Percentiles rank a stretch among this genome's conserved stretches.
Conservation (phyloP, 2,329 filamentous ascomycete genomes). For the Leptographium flavum region DNA sequence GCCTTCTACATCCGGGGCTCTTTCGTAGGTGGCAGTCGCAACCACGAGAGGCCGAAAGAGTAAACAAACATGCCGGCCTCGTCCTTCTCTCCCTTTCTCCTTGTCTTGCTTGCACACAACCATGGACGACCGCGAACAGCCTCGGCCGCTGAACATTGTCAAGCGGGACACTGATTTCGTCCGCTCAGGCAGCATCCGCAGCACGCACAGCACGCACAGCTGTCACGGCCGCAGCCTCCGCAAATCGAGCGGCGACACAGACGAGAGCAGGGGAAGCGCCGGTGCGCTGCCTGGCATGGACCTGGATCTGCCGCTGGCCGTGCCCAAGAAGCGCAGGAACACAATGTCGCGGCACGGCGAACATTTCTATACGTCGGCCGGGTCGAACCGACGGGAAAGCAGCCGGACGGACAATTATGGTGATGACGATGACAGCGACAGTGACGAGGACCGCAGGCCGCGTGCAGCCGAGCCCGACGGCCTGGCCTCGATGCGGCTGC, state of each 20-base stretch:
- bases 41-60: background rate
- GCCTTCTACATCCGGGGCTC: background rate
- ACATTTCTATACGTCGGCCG: constrained; percentile 2
- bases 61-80: background rate
- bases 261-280: constrained; percentile 15
- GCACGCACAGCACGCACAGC: background rate
- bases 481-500: background rate
- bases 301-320: constrained; percentile 15
- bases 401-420: constrained; percentile 8
- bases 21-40: background rate
- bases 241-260: constrained; percentile 13
- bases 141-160: constrained; percentile 11
- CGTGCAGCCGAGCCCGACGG: background rate
- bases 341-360: background rate
- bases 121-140: constrained; percentile 4
- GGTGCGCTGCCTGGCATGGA: constrained; percentile 13
- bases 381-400: background rate
- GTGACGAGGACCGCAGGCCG: background rate
- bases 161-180: constrained; percentile 3
- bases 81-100: background rate
- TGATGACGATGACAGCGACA: background rate
- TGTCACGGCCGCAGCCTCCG: background rate
- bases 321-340: constrained; percentile 20
- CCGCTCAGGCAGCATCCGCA: no score
- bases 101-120: background rate